Evolutionary conservation across 768 basidiomycete genomes (phyloP).

Genomic region (Pleurotus ostreatus): DNA sequence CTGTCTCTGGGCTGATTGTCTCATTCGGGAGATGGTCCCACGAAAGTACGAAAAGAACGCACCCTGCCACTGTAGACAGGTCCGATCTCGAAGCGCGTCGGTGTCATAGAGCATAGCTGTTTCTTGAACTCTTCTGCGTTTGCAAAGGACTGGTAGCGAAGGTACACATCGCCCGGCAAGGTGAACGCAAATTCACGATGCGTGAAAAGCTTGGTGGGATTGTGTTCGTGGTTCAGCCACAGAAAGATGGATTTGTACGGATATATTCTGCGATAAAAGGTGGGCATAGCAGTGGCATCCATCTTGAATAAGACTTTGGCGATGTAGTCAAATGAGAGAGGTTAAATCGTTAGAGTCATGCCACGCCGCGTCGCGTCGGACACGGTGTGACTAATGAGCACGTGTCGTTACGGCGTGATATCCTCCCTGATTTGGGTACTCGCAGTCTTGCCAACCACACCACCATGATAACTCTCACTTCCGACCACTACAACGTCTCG

Average conservation of each 20-base stretch:
- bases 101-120: slow-evolving; percentile 79
- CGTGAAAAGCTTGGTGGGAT: slow-evolving; percentile 76
- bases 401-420: too few relatives aligned
- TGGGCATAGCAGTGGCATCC: slow-evolving; percentile 34
- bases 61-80: slow-evolving; percentile 88
- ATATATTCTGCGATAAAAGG: slow-evolving; percentile 87
- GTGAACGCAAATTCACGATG: slow-evolving; percentile 97
- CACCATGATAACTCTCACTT: too few relatives aligned
- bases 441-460: too few relatives aligned
- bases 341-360: neutral
- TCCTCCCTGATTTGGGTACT: too few relatives aligned
- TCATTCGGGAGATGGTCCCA: neutral
- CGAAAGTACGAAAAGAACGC: slow-evolving; percentile 25
- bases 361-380: too few relatives aligned
- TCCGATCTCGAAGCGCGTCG: slow-evolving; percentile 95
- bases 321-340: neutral
- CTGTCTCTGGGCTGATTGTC: slow-evolving; percentile 80
- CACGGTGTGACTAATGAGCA: too few relatives aligned
- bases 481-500: too few relatives aligned
- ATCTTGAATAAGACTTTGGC: slow-evolving; percentile 8
- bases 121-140: slow-evolving; percentile 88
- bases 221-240: slow-evolving; percentile 93
- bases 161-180: slow-evolving; percentile 83
- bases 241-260: slow-evolving; percentile 91
- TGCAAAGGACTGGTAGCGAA: slow-evolving; percentile 91